Base-by-base conservation (phyloP, 2,329 filamentous ascomycete genomes). In the Chrysosporium keratinophilum region DNA sequence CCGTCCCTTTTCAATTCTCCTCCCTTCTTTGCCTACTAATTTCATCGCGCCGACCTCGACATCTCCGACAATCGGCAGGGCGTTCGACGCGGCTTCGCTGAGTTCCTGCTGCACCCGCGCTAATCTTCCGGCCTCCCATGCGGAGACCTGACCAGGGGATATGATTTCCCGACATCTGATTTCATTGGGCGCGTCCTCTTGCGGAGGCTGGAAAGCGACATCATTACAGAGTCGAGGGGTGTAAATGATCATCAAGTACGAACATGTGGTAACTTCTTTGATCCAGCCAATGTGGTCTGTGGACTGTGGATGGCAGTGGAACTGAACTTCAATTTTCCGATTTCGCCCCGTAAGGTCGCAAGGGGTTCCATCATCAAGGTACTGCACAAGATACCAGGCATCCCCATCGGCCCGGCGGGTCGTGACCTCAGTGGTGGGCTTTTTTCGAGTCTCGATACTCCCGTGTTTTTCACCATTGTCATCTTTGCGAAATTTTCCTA, bases 201-300 rank as follows among this genome's bases (percentile, higher is more conserved):
- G 82, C 0, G 88, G 87, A 0, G 90, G 89, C 52, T 85, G 74
- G 67, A 96, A 96, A 9, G 88, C 88, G 9, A 88, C 81, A 61
- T 96, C 90, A 64, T 85, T 81, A 72, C 90, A 96, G 11, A 96
- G 80, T 0, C 88, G 83, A 0, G 89, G 88, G 0, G 90, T 95
- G 66, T 95, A 86, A 58, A 96, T 81, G 33, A 95, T 82, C 89
- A 96, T 95, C 52, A 95, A 76, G 66, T 96, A 96, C 11, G 88
- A 82, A 71, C 90, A 96, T 10, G 88, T 95, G 2, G 85, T 86
- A 1, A 91, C 82, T 67, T 96, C 90, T 69, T 95, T 95, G 70
- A 96, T 94, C 82, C 88, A 89, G 42, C 84, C 85, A 62, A 96
- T 95, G 46, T 84, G 81, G 66, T 95, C 76, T 2, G 80, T 80